Conservation (phyloP, 2,329 filamentous ascomycete genomes). For the Cryphonectria naterciae region DNA sequence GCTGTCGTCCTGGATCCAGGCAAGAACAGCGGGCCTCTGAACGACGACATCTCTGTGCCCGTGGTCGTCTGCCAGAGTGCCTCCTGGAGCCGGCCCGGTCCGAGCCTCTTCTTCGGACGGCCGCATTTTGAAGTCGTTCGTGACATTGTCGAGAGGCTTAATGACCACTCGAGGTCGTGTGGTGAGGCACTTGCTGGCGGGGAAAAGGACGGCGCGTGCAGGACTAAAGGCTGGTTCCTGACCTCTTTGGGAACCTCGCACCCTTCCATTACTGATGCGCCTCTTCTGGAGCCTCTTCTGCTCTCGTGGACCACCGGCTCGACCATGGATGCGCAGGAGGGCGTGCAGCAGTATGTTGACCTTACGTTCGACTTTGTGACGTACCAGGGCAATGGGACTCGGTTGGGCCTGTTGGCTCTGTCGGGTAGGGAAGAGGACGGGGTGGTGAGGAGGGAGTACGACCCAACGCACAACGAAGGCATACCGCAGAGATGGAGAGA, state of each 20-base stretch:
- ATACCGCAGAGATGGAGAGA: constrained; percentile 23
- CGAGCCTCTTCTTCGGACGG: constrained; percentile 62
- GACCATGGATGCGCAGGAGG: constrained; percentile 59
- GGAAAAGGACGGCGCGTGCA: constrained; percentile 24
- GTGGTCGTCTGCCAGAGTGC: constrained; percentile 66
- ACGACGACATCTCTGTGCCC: constrained; percentile 61
- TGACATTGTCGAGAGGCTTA: constrained; percentile 54
- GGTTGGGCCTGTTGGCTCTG: constrained; percentile 16
- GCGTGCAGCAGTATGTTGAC: constrained; percentile 63
- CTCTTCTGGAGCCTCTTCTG: constrained; percentile 64
- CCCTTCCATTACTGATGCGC: constrained; percentile 68
- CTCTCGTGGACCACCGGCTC: constrained; percentile 66
- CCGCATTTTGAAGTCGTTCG: constrained; percentile 68
- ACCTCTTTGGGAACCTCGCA: constrained; percentile 61
- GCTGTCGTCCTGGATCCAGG: constrained; percentile 69
- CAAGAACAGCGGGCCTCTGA: constrained; percentile 65
- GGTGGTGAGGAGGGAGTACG: constrained; percentile 24
- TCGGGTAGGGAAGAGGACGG: constrained; percentile 18
- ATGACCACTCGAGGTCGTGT: neutral
- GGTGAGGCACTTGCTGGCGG: neutral
- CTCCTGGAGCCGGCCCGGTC: constrained; percentile 61
- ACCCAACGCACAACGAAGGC: constrained; percentile 5
- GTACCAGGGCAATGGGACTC: constrained; percentile 23
- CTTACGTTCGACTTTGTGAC: constrained; percentile 57
- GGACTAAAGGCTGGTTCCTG: constrained; percentile 54